These are phyloP conservation scores for Piper longum DNA, from an alignment of 164 flowering plant genomes.

Conservation along the genomic window DNA sequence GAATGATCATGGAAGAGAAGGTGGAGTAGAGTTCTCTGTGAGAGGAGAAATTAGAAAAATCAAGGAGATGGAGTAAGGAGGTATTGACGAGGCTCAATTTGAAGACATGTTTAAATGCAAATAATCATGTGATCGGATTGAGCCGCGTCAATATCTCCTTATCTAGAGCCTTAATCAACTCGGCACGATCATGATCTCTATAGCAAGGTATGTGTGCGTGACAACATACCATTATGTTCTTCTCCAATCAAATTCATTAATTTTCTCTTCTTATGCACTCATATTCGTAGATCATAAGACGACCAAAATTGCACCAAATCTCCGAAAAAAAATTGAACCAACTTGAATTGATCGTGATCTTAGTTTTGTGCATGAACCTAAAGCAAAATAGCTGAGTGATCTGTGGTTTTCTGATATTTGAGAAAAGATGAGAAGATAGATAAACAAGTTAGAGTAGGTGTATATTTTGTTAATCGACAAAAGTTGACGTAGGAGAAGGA, in stretches of 20 bases:
- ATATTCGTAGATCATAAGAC: background rate
- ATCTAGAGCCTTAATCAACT: too few relatives aligned
- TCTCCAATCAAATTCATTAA: background rate
- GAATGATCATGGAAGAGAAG: background rate
- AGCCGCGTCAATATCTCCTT: constrained; percentile 25
- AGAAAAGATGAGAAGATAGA: too few relatives aligned
- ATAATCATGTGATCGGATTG: constrained; percentile 24
- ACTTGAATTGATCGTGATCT: background rate
- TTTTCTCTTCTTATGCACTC: too few relatives aligned
- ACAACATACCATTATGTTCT: background rate
- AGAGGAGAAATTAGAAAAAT: background rate
- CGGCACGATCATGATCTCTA: background rate
- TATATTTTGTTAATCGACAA: background rate
- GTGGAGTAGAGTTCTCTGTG: background rate
- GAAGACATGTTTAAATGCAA: constrained; percentile 12
- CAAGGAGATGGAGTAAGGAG: constrained; percentile 2
- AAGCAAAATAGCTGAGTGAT: background rate
- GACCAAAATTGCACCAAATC: too few relatives aligned
- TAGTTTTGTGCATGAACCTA: background rate
- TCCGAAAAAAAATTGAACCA: too few relatives aligned
- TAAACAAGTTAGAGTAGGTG: background rate
- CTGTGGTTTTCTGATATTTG: background rate
- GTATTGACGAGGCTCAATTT: constrained; percentile 20
- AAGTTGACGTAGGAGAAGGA: background rate
- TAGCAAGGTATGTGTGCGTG: background rate